Conservation (phyloP, 176 grass and related monocot species). For the Microstegium vimineum region DNA sequence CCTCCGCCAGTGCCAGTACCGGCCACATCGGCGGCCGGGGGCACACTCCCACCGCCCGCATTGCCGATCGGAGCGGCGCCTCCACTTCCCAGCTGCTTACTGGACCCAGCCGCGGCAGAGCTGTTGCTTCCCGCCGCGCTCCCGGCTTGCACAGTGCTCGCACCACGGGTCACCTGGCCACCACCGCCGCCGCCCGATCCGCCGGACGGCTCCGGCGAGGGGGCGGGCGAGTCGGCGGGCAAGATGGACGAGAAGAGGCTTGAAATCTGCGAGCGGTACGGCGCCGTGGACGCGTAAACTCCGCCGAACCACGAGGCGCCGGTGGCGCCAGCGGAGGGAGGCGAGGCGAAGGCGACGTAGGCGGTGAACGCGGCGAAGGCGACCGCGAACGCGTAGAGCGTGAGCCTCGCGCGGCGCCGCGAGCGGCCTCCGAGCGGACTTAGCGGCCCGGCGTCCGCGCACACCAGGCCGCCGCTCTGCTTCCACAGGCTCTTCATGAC, state of each 20-base stretch:
- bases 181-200: constrained; percentile 28
- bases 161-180: constrained; percentile 7
- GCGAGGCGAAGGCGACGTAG: constrained; percentile 48
- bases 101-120: neutral
- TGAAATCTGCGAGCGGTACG: constrained; percentile 76
- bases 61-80: constrained; percentile 28
- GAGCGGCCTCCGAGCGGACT: constrained; percentile 21
- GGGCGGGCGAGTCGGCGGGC: constrained; percentile 36
- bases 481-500: constrained; percentile 49
- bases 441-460: constrained; percentile 12
- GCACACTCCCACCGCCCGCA: neutral
- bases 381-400: constrained; percentile 42
- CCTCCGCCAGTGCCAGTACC: neutral
- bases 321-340: neutral
- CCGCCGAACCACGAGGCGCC: constrained; percentile 60
- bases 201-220: constrained; percentile 1
- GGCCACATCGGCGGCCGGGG: neutral
- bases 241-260: constrained; percentile 59
- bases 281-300: constrained; percentile 58
- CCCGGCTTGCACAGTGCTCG: neutral
- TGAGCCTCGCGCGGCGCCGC: constrained; percentile 40
- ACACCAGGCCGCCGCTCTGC: constrained; percentile 43
- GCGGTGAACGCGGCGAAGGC: constrained; percentile 69
- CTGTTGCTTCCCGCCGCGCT: neutral
- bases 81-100: constrained; percentile 13